Evolutionary conservation across 306 rosid species (phyloP), one percentile per base, ranked within the genome.

Genomic region (Castanopsis chinensis): DNA sequence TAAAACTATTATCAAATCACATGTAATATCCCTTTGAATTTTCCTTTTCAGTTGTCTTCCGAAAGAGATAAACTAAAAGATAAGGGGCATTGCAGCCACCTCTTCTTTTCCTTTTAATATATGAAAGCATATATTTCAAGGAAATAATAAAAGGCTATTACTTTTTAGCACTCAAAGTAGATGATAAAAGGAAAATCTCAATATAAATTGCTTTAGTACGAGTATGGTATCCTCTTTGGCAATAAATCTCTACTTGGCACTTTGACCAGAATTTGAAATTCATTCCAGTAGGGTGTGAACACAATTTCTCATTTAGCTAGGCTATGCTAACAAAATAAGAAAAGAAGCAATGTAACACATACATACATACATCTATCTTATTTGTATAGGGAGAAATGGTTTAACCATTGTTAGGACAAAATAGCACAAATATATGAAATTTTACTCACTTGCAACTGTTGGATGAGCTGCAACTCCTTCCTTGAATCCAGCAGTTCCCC

Each of bases 391-490:
- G 30, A 18, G 30, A 63, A 63, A 33, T 32, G 35, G 70, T 64
- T 67, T 67, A 67, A 35, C 7, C 23, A 64, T 70, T 56, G 79
- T 3, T 56, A 63, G 30, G 60, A 5, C 18, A 45, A 70, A 43
- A 20, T 37, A 21, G 17, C 30, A 63, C 55, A 23, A 32, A 75
- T 10, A 23, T 58, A 14, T 37, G 17, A 71, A 59, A 15, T 76
- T 71, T 56, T 58, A 85, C 88, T 85, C 84, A 88, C 97, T 75
- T 64, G 88, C 91, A 91, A 82, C 86, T 78, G 79, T 84, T 91
- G 77, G 98, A 93, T 83, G 97, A 88, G 89, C 93, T 91, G 77
- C 97, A 90, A 78, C 83, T 81, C n/a, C n/a, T n/a, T n/a, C n/a
- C n/a, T n/a, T n/a, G n/a, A n/a, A n/a, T n/a, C n/a, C n/a, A n/a